Base-by-base conservation (phyloP, 148 eudicot species). In the Chenopodium album region DNA sequence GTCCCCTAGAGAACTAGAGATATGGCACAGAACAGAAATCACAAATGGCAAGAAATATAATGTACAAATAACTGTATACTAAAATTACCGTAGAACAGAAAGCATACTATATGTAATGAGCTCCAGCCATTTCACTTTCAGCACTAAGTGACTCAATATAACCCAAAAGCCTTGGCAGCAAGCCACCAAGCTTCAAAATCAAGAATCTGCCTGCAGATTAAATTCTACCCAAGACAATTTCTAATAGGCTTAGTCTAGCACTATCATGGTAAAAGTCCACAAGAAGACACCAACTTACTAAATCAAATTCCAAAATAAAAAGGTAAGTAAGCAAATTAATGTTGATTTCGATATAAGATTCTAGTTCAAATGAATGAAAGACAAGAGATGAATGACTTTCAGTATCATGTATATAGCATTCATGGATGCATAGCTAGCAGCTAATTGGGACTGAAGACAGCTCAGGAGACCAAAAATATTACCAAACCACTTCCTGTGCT, bases 401-500 rank as follows among this genome's bases (percentile, higher is more conserved):
- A 4, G 0, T 8, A 17, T 50, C 9, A 20, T 34, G 46, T 5
- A 59, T 46, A 56, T 71, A 54, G 69, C 71, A 71, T 29, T 54
- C 59, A 22, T 6, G 46, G 37, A 23, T 54, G 54, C 37, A 63
- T 5, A 78, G 29, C 20, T 64, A 34, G 2, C 29, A 28, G 52
- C 37, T 26, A 28, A 60, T 34, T 7, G 44, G 44, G 34, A 67
- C 29, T 68, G 5, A 44, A 78, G 31, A 59, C 31, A 48, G 34
- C 17, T 29, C 7, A 70, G 28, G 75, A 76, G 79, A 50, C 12
- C 50, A 37, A 68, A 67, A 78, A 77, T 68, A 77, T 87, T 94
- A 97, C 99, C 98, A 97, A 90, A 78, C 97, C 97, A 82, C 97
- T 92, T 89, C 97, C 98, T 31, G 99, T 90, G 82, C 80, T 79